Percentiles rank a stretch among this genome's conserved stretches.
These are phyloP conservation scores for Candida glaebosa DNA, from an alignment of 805 yeast species.

Conservation along the genomic window DNA sequence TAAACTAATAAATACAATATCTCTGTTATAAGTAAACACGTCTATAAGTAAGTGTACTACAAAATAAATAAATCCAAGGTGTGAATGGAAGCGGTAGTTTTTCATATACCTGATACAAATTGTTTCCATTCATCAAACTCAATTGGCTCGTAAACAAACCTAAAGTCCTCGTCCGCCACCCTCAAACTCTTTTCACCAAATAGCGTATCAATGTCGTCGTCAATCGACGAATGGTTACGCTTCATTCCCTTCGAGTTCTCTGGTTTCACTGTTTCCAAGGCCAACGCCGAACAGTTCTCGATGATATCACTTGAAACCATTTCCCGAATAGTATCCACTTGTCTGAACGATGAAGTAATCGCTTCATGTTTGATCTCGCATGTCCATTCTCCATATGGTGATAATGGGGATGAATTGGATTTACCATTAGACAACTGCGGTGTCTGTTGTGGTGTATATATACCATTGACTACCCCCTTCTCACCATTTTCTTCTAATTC, in stretches of 20 bases:
- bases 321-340: constrained; percentile 36
- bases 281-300: constrained; percentile 18
- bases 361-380: constrained; percentile 46
- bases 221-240: constrained; percentile 8
- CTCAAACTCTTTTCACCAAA: constrained; percentile 35
- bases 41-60: neutral
- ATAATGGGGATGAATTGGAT: constrained; percentile 30
- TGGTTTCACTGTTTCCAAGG: constrained; percentile 7
- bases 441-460: constrained; percentile 12
- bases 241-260: constrained; percentile 1
- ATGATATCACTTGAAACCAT: constrained; percentile 24
- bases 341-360: constrained; percentile 45
- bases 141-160: constrained; percentile 27
- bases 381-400: constrained; percentile 39
- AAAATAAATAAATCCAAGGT: neutral
- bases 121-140: constrained; percentile 35
- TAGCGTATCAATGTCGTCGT: constrained; percentile 32
- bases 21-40: neutral
- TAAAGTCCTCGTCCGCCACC: constrained; percentile 10
- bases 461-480: constrained; percentile 25
- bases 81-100: neutral
- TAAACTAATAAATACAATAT: neutral
- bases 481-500: constrained; percentile 34
- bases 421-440: constrained; percentile 7
- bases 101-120: constrained; percentile 19